Conservation (phyloP, 768 basidiomycete genomes). For the Mycena vulgaris region DNA sequence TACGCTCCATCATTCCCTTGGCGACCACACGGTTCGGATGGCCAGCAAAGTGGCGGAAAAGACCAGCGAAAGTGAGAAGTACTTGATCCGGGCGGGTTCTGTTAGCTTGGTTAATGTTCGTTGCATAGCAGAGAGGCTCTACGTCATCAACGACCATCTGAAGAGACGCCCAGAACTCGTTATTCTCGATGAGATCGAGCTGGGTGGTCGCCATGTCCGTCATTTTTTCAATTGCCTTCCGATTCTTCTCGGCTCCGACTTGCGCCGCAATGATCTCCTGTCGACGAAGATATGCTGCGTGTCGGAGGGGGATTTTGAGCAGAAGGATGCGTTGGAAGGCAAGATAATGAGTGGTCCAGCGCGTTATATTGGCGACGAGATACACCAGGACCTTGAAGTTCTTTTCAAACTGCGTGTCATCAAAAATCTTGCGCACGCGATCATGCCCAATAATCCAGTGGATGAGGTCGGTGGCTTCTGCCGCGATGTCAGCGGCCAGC, state of each 20-base stretch:
- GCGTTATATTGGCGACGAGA: conserved; percentile 9
- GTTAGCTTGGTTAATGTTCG: conserved; percentile 29
- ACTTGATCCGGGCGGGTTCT: conserved; percentile 24
- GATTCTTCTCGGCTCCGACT: conserved; percentile 23
- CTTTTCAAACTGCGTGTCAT: not conserved
- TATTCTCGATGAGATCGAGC: conserved; percentile 5
- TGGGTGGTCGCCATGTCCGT: not conserved
- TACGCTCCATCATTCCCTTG: conserved; percentile 13
- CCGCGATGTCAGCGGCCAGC: not conserved
- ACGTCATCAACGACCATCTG: conserved; percentile 23
- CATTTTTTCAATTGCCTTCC: not conserved
- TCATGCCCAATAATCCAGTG: conserved; percentile 2
- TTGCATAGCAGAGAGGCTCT: conserved; percentile 29
- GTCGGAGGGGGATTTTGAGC: not conserved
- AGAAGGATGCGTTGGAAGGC: conserved; percentile 1
- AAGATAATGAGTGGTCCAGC: conserved; percentile 21
- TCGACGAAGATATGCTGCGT: not conserved
- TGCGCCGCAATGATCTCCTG: conserved; percentile 25
- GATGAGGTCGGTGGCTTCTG: not conserved
- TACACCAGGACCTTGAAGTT: not conserved
- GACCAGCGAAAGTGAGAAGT: conserved; percentile 13
- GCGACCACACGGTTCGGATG: conserved; percentile 3
- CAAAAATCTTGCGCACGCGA: conserved; percentile 13
- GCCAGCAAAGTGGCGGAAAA: conserved; percentile 21
- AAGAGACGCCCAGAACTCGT: conserved; percentile 20